Percentiles rank a stretch among this genome's conserved stretches.
These are phyloP conservation scores for Globisporangium nunn DNA, from an alignment of 352 stramenopile species.

Conservation along the genomic window DNA sequence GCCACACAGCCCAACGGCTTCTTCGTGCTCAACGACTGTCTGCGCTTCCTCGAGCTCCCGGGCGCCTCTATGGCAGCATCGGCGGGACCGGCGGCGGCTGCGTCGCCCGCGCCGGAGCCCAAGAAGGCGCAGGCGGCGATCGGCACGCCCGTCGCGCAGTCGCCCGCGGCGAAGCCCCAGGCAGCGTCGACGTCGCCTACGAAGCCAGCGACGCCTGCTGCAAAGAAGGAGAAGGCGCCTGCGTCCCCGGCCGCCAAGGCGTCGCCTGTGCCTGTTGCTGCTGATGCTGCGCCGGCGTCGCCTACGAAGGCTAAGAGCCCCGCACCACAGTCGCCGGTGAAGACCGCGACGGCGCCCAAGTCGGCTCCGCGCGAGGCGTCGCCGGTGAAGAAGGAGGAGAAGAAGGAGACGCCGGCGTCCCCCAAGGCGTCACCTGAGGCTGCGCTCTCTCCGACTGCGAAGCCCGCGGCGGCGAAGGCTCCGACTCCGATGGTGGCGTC, in stretches of 20 bases:
- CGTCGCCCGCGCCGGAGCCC: slow-evolving; percentile 3
- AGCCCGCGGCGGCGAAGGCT: not conserved
- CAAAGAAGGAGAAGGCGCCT: slow-evolving; percentile 14
- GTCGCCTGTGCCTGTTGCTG: slow-evolving; percentile 8
- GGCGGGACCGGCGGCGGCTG: not conserved
- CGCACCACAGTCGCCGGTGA: slow-evolving; percentile 12
- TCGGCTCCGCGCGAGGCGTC: slow-evolving; percentile 14
- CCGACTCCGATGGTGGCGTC: slow-evolving; percentile 8
- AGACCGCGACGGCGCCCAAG: slow-evolving; percentile 8
- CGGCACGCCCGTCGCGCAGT: slow-evolving; percentile 25
- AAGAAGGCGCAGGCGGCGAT: slow-evolving; percentile 29
- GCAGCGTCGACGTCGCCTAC: not conserved
- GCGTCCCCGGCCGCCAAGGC: slow-evolving; percentile 20
- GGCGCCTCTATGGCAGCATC: slow-evolving; percentile 6
- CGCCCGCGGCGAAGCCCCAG: slow-evolving; percentile 13
- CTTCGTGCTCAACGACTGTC: slow-evolving; percentile 85
- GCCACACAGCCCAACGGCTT: slow-evolving; percentile 84
- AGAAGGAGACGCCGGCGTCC: slow-evolving; percentile 9
- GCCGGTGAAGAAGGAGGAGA: slow-evolving; percentile 15
- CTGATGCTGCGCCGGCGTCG: slow-evolving; percentile 12
- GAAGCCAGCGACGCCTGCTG: slow-evolving; percentile 18
- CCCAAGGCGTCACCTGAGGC: slow-evolving; percentile 8
- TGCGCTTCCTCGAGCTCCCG: slow-evolving; percentile 77
- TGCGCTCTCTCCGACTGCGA: not conserved
- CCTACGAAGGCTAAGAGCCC: slow-evolving; percentile 13